Conservation (phyloP, 305 asterid genomes). For the Fraxinus dipetala region DNA sequence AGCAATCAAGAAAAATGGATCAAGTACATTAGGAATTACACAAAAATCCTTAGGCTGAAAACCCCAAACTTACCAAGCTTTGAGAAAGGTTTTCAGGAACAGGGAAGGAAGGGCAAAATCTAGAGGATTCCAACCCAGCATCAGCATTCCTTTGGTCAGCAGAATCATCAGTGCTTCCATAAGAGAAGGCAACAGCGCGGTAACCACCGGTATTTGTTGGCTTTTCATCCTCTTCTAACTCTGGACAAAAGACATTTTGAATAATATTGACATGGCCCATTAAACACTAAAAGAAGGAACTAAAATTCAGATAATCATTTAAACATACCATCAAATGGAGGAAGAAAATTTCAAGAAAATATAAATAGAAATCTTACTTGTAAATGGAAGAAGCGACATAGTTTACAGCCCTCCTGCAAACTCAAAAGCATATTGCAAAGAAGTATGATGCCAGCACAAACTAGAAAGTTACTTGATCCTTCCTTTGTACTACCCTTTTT, state of each 20-base stretch:
- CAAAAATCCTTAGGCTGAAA: conserved; percentile 13
- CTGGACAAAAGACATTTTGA: conserved; percentile 33
- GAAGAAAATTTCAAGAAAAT: conserved; percentile 11
- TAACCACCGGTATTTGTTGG: conserved; percentile 35
- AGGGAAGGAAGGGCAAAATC: conserved; percentile 61
- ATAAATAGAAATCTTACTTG: conserved; percentile 49
- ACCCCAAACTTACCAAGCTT: conserved; percentile 66
- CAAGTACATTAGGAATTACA: conserved; percentile 29
- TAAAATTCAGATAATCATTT: conserved; percentile 1
- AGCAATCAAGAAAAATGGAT: conserved; percentile 35
- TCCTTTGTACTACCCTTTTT: conserved; percentile 34
- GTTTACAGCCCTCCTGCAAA: conserved; percentile 54
- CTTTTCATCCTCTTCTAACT: conserved; percentile 50
- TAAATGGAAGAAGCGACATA: conserved; percentile 35
- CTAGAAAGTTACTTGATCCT: conserved; percentile 40
- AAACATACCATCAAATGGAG: not conserved
- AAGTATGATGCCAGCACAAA: conserved; percentile 40
- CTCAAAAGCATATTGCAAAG: conserved; percentile 40
- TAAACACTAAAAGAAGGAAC: conserved; percentile 5
- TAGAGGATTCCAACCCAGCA: conserved; percentile 46
- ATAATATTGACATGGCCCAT: conserved; percentile 7
- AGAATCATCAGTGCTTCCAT: conserved; percentile 48
- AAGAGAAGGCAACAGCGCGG: conserved; percentile 64
- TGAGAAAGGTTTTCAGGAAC: conserved; percentile 61
- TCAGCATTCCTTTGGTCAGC: conserved; percentile 46